These are phyloP conservation scores for Punica granatum DNA, from an alignment of 345 rosid species.

Conservation along the genomic window DNA sequence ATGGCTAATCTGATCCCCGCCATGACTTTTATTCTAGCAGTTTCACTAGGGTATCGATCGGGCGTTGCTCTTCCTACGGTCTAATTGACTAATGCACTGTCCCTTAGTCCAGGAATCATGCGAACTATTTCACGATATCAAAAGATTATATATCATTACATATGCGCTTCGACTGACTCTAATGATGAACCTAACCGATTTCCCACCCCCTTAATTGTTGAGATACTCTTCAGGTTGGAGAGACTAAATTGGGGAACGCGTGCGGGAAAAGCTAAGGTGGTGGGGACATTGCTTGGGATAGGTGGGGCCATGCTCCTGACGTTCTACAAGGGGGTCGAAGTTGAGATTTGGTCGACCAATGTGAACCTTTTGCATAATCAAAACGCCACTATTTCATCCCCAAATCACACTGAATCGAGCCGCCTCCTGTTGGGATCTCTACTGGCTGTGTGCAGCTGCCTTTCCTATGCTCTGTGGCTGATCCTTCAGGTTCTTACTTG, in stretches of 20 bases:
- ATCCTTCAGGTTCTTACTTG: conserved; percentile 35
- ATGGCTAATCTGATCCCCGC: conserved; percentile 40
- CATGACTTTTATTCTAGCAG: conserved; percentile 42
- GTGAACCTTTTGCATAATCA: conserved; percentile 26
- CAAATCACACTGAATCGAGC: not conserved
- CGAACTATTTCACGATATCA: no score
- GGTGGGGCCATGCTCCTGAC: conserved; percentile 54
- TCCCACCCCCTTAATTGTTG: not conserved
- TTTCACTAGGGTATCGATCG: conserved; percentile 38
- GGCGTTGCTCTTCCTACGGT: no score
- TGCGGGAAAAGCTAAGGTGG: conserved; percentile 41
- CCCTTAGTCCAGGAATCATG: no score
- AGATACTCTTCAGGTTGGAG: conserved; percentile 33
- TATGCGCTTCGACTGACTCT: no score
- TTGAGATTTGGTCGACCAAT: conserved; percentile 26
- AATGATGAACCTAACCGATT: not conserved
- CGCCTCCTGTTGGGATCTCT: conserved; percentile 18
- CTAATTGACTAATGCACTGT: no score
- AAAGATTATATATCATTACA: no score
- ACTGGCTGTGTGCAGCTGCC: conserved; percentile 22
- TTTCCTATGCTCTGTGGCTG: conserved; percentile 26
- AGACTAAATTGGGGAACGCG: conserved; percentile 19
- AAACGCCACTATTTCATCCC: not conserved
- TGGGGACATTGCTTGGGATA: conserved; percentile 45
- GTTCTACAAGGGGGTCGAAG: conserved; percentile 37